These are phyloP conservation scores for Xylaria flabelliformis DNA, from an alignment of 495 filamentous ascomycete species.

Conservation along the genomic window DNA sequence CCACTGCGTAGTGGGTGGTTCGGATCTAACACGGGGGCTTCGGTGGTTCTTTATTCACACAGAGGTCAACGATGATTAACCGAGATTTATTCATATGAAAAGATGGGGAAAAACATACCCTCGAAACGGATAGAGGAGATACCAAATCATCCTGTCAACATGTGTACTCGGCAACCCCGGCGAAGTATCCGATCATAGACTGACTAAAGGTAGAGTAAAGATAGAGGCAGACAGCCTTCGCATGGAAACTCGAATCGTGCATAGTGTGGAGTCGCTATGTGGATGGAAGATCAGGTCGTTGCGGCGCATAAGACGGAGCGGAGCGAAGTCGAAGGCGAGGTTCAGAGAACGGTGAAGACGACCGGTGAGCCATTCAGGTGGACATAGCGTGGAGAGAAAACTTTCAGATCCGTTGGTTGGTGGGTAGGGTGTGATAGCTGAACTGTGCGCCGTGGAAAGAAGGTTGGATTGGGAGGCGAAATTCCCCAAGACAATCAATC, in stretches of 20 bases:
- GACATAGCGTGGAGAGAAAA: conserved; percentile 16
- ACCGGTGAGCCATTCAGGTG: conserved; percentile 27
- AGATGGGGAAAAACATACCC: conserved; percentile 51
- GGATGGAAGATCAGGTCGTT: conserved; percentile 6
- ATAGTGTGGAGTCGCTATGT: conserved; percentile 31
- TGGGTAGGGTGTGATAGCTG: conserved; percentile 7
- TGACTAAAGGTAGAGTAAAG: conserved; percentile 10
- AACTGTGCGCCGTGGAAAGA: conserved; percentile 11
- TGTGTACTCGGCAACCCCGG: conserved; percentile 24
- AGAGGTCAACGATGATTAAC: conserved; percentile 35
- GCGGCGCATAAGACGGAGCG: conserved; percentile 25
- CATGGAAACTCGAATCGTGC: conserved; percentile 36
- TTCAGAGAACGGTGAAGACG: conserved; percentile 13
- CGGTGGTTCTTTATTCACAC: conserved; percentile 61
- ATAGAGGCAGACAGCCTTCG: conserved; percentile 39
- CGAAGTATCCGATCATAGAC: conserved; percentile 27
- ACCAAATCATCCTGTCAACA: conserved; percentile 61
- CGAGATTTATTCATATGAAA: conserved; percentile 24
- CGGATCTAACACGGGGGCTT: conserved; percentile 64
- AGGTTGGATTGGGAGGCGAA: conserved; percentile 11
- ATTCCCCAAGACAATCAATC: conserved; percentile 6
- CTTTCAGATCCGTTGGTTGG: conserved; percentile 14
- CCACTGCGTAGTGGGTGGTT: conserved; percentile 63
- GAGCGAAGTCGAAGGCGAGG: conserved; percentile 29
- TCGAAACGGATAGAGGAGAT: conserved; percentile 68